Percentiles rank a stretch among this genome's conserved stretches.
phyloP scores from a whole-genome alignment of 768 basidiomycete species.

The Kwoniella heveanensis region DNA sequence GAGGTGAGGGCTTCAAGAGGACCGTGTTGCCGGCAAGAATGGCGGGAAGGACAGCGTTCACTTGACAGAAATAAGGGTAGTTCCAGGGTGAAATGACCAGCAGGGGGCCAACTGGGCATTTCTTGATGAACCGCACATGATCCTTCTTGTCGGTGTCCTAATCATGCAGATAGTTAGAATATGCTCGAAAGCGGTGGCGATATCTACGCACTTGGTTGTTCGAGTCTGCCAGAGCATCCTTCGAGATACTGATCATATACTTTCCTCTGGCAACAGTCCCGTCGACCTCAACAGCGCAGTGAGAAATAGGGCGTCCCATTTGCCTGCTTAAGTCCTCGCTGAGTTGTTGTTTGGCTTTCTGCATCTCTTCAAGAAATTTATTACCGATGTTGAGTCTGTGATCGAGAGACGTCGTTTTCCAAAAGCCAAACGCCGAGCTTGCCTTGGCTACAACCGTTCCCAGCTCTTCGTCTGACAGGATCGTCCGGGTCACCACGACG shows the following conservation, averaged over 20 bases:
- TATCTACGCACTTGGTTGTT: no score
- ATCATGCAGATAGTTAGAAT: neutral
- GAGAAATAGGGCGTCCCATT: slow-evolving; percentile 85
- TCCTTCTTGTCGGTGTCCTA: slow-evolving; percentile 10
- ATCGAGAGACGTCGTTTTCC: no score
- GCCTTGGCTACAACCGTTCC: no score
- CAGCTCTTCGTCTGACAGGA: no score
- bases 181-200: no score
- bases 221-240: no score
- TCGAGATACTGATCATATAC: slow-evolving; percentile 56
- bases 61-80: slow-evolving; percentile 80
- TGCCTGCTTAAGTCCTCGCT: slow-evolving; percentile 70
- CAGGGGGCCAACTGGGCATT: slow-evolving; percentile 14
- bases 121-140: slow-evolving; percentile 13
- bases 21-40: slow-evolving; percentile 83
- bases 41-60: slow-evolving; percentile 87
- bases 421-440: no score
- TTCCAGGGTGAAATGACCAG: slow-evolving; percentile 81
- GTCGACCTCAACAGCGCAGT: slow-evolving; percentile 73
- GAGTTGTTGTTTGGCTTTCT: no score
- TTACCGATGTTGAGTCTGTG: no score
- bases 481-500: no score
- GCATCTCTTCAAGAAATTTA: no score
- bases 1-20: slow-evolving; percentile 88
- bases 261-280: slow-evolving; percentile 78